A percentile compares a stretch with the other conserved stretches of the same genome.
Evolutionary conservation across 768 basidiomycete genomes (phyloP).

Genomic region (Cyclocybe cylindracea): DNA sequence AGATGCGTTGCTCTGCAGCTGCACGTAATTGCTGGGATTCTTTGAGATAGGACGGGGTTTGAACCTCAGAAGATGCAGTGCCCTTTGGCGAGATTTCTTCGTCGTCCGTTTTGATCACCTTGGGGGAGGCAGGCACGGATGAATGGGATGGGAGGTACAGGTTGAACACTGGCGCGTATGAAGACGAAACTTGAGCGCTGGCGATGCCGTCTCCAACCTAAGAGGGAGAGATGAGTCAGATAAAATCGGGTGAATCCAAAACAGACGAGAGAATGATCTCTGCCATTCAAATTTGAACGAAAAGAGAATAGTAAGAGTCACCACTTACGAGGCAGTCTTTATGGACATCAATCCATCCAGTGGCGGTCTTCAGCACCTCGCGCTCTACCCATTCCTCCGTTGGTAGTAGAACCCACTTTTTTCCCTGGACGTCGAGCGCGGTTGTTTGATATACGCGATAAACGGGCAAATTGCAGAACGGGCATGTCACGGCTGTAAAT

Average conservation of each 20-base stretch:
- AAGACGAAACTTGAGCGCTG: constrained; percentile 37
- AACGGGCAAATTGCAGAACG: constrained; percentile 61
- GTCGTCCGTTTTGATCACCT: constrained; percentile 18
- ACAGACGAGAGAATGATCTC: constrained; percentile 1
- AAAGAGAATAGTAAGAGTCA: background rate
- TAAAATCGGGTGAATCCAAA: constrained; percentile 4
- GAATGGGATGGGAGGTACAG: constrained; percentile 41
- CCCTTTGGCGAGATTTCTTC: constrained; percentile 22
- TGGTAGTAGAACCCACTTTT: constrained; percentile 67
- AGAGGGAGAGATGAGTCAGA: constrained; percentile 18
- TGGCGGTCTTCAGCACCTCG: constrained; percentile 65
- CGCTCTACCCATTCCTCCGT: constrained; percentile 78
- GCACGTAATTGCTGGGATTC: constrained; percentile 56
- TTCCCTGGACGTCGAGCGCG: constrained; percentile 54
- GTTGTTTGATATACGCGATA: constrained; percentile 72
- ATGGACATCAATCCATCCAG: constrained; percentile 76
- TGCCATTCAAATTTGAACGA: constrained; percentile 8
- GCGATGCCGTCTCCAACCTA: constrained; percentile 39
- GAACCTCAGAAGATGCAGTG: constrained; percentile 21
- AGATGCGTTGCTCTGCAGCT: constrained; percentile 59
- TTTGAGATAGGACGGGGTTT: constrained; percentile 42
- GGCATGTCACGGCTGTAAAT: constrained; percentile 66
- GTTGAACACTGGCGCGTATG: constrained; percentile 47
- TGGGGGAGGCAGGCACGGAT: constrained; percentile 23
- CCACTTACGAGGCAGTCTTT: constrained; percentile 66